Base-by-base conservation (phyloP, 176 grass and related monocot species). In the Phoenix roebelenii region DNA sequence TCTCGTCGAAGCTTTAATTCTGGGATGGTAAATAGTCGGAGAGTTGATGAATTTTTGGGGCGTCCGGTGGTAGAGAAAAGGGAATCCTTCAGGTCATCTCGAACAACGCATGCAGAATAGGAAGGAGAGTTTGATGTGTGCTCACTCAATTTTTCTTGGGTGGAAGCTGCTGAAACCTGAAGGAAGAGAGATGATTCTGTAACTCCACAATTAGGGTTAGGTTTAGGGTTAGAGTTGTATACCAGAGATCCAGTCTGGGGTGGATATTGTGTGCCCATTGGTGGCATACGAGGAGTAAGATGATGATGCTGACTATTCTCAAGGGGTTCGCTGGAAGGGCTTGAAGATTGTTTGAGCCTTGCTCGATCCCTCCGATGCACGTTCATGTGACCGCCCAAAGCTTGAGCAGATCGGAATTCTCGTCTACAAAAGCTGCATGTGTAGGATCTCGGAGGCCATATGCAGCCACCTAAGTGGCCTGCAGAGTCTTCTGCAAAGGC, bases 381-480 rank as follows among this genome's bases (percentile, higher is more conserved):
- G 16, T 71, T 71, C 68, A 71, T 71, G 57, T 71, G 68, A 35
- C 68, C 68, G 4, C 68, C 68, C 23, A 71, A 56, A 1, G 68
- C 68, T 26, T 71, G 68, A 7, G 68, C 68, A 3, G 57, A 71
- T 23, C 55, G 55, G 48, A 71, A 71, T n/a, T 71, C 68, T 5
- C 68, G 48, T 3, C 35, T 5, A 56, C 68, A 71, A 22, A 71
- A 71, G 57, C 68, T 71, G 56, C 68, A 71, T 3, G 68, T 28
- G 10, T 71, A 71, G 3, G 68, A 71, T 22, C 56, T 71, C 2
- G 68, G 68, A 5, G 68, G 68, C 68, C 68, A 71, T 18, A 52
- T 59, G 68, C 18, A 68, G 1, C 28, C 65, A 7, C 64, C 64
- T 12, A 71, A 29, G 39, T 19, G 68, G 68, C 56, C 56, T 17